phyloP scores from a whole-genome alignment of 2,329 filamentous ascomycete genomes.

The Ceratocystis cubensis region DNA sequence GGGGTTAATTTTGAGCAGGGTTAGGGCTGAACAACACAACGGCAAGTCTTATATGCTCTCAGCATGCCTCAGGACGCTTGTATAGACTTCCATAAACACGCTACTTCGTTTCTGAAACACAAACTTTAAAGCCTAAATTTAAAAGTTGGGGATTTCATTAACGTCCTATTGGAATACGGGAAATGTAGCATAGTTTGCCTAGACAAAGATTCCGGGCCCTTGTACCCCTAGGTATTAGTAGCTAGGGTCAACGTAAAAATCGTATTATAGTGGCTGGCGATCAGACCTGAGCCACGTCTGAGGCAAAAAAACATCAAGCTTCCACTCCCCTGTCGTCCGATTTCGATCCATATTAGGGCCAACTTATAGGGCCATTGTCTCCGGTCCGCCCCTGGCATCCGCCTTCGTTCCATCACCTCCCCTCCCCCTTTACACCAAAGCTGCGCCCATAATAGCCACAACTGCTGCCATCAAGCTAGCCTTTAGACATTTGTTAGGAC shows the following conservation, averaged over 20 bases:
- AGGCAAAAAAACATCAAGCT: not conserved
- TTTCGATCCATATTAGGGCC: not conserved
- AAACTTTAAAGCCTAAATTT: not conserved
- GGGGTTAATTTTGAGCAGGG: not conserved
- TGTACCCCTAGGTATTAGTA: not conserved
- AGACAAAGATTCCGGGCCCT: too few species aligned
- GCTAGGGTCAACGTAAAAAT: not conserved
- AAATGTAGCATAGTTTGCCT: too few species aligned
- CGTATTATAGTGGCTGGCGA: not conserved
- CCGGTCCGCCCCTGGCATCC: too few species aligned
- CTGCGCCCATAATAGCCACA: not conserved
- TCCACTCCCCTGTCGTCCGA: not conserved
- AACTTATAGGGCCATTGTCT: not conserved
- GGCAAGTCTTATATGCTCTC: too few species aligned
- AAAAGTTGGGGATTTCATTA: not conserved
- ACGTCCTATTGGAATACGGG: too few species aligned
- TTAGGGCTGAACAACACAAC: not conserved
- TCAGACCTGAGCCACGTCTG: not conserved
- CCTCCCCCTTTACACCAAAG: not conserved
- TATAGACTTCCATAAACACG: too few species aligned
- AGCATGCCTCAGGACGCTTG: too few species aligned
- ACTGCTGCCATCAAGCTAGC: constrained; percentile 5
- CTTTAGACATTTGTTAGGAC: not conserved
- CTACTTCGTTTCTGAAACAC: not conserved
- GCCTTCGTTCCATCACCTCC: not conserved